Base-by-base conservation (phyloP, 1,284 basidiomycete genomes). In the Sphaerobolus stellatus region DNA sequence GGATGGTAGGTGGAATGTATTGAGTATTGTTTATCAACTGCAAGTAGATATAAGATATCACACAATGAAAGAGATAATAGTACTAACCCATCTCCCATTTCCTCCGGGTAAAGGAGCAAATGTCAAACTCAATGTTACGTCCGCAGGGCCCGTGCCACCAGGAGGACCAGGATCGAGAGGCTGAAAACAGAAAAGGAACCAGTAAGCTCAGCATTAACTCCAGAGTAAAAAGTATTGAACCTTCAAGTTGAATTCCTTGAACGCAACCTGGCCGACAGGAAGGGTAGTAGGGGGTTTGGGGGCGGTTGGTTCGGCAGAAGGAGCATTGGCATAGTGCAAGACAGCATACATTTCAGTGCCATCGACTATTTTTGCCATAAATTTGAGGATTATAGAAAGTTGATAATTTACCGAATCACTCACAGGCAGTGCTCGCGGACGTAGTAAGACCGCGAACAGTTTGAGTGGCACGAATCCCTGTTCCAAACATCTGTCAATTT, bases 291-390 rank as follows among this genome's bases (percentile, higher is more conserved):
- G 56, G 40, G 59, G n/a, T 27, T 65, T 61, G 1, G 55, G 58
- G 0, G 72, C 72, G 20, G 64, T 61, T 61, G 50, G 71, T 18
- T 75, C 72, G 7, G 50, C 61, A 18, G 27, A 51, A 5, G 66
- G 60, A 4, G 75, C 74, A 14, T 70, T 68, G 16, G 54, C 55
- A 54, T 77, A 77, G 22, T 74, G 70, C 29, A 79, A 62, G 49
- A 78, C 75, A 3, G 73, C 77, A 48, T 56, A 62, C 45, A 66
- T 68, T 18, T 67, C 59, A 3, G 62, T 62, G 22, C 54, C 54
- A 20, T 57, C 47, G 47, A 57, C 58, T 59, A 30, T 5, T 46
- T 24, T 13, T 14, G 44, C 3, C 16, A 4, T 16, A 47, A 22
- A 7, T 29, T 18, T 25, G 14, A 22, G 11, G 7, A 16, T 36